Percentiles rank a stretch among this genome's conserved stretches.
Conservation (phyloP, 768 basidiomycete genomes). For the Trametes gibbosa region DNA sequence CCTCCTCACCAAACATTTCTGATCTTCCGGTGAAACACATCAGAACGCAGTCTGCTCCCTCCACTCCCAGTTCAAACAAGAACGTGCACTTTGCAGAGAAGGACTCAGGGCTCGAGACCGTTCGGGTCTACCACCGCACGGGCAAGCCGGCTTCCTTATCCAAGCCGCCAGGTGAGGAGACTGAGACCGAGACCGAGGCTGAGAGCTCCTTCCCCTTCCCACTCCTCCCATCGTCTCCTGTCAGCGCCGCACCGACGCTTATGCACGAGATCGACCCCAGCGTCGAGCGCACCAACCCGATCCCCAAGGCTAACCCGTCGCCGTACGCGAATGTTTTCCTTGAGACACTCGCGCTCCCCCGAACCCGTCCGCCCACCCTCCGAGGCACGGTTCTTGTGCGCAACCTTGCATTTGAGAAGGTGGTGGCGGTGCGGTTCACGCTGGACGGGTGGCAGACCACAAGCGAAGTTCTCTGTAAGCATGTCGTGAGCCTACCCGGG, state of each 20-base stretch:
- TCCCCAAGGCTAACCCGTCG: conserved; percentile 33
- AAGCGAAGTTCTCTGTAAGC: conserved; percentile 68
- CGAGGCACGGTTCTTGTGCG: conserved; percentile 78
- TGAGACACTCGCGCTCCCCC: conserved; percentile 39
- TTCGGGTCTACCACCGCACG: conserved; percentile 60
- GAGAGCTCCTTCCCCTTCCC: conserved; percentile 29
- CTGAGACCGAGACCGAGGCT: conserved; percentile 40
- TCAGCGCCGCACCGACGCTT: conserved; percentile 11
- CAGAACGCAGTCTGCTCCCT: conserved; percentile 56
- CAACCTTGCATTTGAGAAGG: conserved; percentile 86
- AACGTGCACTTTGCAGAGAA: conserved; percentile 81
- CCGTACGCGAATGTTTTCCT: conserved; percentile 35
- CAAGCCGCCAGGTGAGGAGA: conserved; percentile 46
- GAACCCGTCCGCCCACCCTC: conserved; percentile 42
- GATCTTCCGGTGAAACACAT: conserved; percentile 36
- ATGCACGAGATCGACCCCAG: conserved; percentile 29
- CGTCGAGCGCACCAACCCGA: conserved; percentile 39
- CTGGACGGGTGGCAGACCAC: conserved; percentile 94
- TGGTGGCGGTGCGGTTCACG: conserved; percentile 83
- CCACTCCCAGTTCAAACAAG: conserved; percentile 62
- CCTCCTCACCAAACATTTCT: conserved; percentile 47
- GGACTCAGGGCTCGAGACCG: conserved; percentile 56
- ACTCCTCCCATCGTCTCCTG: conserved; percentile 18
- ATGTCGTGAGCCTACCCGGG: conserved; percentile 42
- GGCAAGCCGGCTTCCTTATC: conserved; percentile 68